These are phyloP conservation scores for Backusella psychrophila DNA, from an alignment of 192 early-diverging fungal species.

Conservation along the genomic window DNA sequence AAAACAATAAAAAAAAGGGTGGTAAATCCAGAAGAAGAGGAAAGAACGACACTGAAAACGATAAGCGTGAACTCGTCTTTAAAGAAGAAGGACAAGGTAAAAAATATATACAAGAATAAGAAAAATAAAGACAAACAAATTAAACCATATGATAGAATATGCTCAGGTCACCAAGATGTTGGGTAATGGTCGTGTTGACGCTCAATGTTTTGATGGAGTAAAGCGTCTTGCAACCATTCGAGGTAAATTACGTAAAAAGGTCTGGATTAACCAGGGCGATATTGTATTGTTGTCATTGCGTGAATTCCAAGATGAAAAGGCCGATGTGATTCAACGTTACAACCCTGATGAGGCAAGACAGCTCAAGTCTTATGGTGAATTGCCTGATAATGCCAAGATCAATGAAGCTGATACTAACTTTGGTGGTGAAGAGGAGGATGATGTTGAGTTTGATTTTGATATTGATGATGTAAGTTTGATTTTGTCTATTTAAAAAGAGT, in stretches of 20 bases:
- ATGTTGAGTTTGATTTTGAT: conserved; percentile 87
- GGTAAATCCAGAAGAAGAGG: conserved; percentile 89
- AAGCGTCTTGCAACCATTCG: conserved; percentile 95
- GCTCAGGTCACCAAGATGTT: conserved; percentile 93
- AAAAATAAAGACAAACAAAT: not conserved
- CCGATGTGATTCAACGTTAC: conserved; percentile 93
- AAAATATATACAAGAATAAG: not conserved
- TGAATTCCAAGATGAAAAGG: conserved; percentile 93
- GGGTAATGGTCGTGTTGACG: conserved; percentile 93
- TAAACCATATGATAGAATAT: conserved; percentile 63
- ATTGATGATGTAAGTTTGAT: conserved; percentile 75
- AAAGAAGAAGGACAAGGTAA: conserved; percentile 93
- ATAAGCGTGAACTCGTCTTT: conserved; percentile 97
- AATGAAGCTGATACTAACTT: conserved; percentile 73
- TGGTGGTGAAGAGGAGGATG: conserved; percentile 60
- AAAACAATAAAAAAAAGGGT: conserved; percentile 46
- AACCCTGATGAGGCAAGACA: conserved; percentile 91
- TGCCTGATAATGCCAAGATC: conserved; percentile 84
- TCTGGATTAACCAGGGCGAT: conserved; percentile 93
- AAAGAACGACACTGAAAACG: conserved; percentile 94
- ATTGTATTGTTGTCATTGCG: conserved; percentile 86
- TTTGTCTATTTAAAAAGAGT: not conserved
- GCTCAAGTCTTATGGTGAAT: conserved; percentile 92
- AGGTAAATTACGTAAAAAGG: conserved; percentile 98
- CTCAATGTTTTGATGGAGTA: conserved; percentile 85